Percentiles rank a stretch among this genome's conserved stretches.
These are phyloP conservation scores for Suhomyces ambrosiae DNA, from an alignment of 1,139 yeast genomes.

Conservation along the genomic window DNA sequence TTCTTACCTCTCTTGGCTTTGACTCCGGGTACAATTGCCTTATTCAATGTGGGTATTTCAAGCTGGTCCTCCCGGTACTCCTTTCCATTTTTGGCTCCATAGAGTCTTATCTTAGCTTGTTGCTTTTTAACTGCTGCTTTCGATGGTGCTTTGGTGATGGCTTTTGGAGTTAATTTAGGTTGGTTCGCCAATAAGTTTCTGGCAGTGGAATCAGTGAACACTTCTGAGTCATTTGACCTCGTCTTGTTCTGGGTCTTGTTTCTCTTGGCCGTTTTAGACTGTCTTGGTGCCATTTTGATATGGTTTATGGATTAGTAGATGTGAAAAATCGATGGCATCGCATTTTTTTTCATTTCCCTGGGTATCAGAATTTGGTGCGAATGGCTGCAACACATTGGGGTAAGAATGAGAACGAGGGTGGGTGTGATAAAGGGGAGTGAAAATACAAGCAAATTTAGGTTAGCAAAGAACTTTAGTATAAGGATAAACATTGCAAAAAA, in stretches of 20 bases:
- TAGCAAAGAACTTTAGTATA: too few species aligned
- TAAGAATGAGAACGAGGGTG: not conserved
- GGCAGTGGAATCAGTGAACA: constrained; percentile 62
- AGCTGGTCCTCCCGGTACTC: constrained; percentile 77
- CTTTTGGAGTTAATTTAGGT: constrained; percentile 67
- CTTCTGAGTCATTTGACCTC: constrained; percentile 66
- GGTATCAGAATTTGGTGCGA: not conserved
- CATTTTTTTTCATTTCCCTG: constrained; percentile 10
- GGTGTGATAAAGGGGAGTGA: not conserved
- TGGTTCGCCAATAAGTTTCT: constrained; percentile 62
- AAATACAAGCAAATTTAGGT: too few species aligned
- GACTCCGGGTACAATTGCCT: constrained; percentile 84
- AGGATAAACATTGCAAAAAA: constrained; percentile 4
- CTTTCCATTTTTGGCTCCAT: constrained; percentile 68
- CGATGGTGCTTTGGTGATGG: constrained; percentile 51
- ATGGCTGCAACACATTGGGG: constrained; percentile 6
- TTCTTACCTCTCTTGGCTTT: constrained; percentile 79
- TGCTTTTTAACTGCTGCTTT: constrained; percentile 64
- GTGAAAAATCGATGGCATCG: constrained; percentile 17
- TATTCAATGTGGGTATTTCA: constrained; percentile 75
- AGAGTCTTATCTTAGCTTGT: constrained; percentile 62
- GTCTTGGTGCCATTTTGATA: constrained; percentile 53
- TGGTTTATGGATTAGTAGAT: not conserved
- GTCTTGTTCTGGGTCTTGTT: constrained; percentile 52
- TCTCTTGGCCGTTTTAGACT: constrained; percentile 61